Evolutionary conservation across 2,329 filamentous ascomycete genomes (phyloP).

Genomic region (Diaporthe ilicicola): DNA sequence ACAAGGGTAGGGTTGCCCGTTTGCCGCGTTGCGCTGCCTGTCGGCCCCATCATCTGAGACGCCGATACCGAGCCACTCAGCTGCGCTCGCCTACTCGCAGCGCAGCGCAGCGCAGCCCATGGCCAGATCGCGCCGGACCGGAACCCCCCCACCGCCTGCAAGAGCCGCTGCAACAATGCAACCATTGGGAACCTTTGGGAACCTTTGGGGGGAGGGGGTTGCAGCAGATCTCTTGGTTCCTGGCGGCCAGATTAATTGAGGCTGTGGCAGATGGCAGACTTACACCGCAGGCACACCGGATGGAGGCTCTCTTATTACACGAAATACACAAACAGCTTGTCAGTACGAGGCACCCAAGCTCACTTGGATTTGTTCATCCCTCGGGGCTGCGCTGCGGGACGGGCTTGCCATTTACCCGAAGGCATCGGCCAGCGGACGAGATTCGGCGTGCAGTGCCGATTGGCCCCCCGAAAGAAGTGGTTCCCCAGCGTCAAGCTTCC

Average conservation of each 20-base stretch:
- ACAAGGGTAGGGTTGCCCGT: conserved; percentile 22
- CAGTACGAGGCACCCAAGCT: neutral
- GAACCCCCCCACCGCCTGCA: neutral
- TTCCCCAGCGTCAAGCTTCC: neutral
- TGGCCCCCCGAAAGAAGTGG: neutral
- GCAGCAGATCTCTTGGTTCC: conserved; percentile 8
- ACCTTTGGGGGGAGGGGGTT: no score
- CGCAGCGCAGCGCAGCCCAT: no score
- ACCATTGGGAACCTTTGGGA: no score
- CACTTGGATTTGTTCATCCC: neutral
- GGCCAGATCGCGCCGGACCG: neutral
- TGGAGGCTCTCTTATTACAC: neutral
- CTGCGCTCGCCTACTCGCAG: conserved; percentile 5
- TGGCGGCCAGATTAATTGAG: neutral
- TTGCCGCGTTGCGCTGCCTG: conserved; percentile 16
- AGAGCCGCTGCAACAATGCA: conserved; percentile 14
- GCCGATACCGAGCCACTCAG: conserved; percentile 8
- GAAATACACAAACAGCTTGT: neutral
- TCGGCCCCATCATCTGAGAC: conserved; percentile 25
- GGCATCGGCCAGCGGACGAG: neutral
- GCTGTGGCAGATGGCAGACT: neutral
- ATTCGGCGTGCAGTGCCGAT: conserved; percentile 10
- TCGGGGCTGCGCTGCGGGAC: neutral
- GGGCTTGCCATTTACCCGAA: neutral
- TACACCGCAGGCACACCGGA: neutral